Evolutionary conservation across 2,329 filamentous ascomycete species (phyloP).

Genomic region (Rasamsonia emersonii): DNA sequence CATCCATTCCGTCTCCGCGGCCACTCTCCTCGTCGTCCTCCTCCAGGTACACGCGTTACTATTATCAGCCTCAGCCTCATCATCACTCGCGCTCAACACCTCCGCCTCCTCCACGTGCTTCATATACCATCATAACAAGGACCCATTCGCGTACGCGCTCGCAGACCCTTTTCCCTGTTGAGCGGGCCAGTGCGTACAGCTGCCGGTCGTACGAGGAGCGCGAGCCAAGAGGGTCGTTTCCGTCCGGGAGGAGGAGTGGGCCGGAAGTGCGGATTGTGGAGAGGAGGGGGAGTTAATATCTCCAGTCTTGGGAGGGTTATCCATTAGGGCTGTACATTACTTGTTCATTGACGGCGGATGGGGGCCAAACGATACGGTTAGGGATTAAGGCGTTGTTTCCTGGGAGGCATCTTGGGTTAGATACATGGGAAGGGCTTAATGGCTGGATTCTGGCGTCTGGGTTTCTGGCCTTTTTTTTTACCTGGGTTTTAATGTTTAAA

Average conservation of each 20-base stretch:
- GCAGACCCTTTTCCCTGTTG: constrained; percentile 3
- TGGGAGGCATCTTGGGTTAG: no score
- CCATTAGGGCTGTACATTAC: neutral
- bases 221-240: neutral
- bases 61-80: neutral
- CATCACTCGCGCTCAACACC: constrained; percentile 1
- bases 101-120: constrained; percentile 4
- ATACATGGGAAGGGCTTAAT: no score
- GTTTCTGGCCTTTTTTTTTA: no score
- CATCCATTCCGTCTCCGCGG: neutral
- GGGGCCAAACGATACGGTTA: no score
- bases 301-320: neutral
- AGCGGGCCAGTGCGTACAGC: neutral
- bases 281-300: neutral
- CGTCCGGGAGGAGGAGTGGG: neutral
- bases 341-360: no score
- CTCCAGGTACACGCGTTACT: neutral
- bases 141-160: constrained; percentile 6
- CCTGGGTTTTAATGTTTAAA: no score
- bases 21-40: neutral
- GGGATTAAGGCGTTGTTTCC: no score
- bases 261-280: constrained; percentile 4
- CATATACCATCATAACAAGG: constrained; percentile 8
- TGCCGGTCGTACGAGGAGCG: constrained; percentile 3
- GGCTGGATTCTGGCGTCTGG: no score